Conservation (phyloP, 805 yeast species). For the Nakazawaea anatomiae region DNA sequence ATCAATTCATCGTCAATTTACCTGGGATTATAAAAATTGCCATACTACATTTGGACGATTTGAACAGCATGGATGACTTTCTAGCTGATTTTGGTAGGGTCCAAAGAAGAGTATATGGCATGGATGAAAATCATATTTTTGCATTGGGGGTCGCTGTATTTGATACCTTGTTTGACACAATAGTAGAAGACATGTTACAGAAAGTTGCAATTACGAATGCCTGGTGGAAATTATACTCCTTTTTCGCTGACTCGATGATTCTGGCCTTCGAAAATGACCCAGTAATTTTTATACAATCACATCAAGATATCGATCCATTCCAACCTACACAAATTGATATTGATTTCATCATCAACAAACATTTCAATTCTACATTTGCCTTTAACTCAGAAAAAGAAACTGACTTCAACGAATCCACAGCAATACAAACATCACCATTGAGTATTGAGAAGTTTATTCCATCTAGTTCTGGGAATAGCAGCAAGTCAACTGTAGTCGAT, state of each 20-base stretch:
- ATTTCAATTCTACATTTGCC: not conserved
- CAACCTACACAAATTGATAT: not conserved
- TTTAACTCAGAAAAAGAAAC: too few relatives aligned
- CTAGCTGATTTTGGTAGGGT: conserved; percentile 62
- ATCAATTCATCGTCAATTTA: conserved; percentile 73
- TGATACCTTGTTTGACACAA: conserved; percentile 40
- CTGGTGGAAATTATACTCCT: conserved; percentile 25
- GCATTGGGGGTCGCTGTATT: conserved; percentile 68
- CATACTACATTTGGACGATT: conserved; percentile 55
- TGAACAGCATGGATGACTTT: conserved; percentile 51
- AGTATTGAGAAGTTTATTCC: too few relatives aligned
- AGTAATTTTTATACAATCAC: not conserved
- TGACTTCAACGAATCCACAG: not conserved
- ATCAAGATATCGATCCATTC: conserved; percentile 2
- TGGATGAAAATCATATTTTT: conserved; percentile 61
- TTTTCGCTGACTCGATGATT: conserved; percentile 23
- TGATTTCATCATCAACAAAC: conserved; percentile 1
- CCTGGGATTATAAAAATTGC: conserved; percentile 72
- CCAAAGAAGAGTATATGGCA: conserved; percentile 68
- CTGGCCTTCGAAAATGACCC: conserved; percentile 19
- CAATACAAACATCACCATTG: too few relatives aligned
- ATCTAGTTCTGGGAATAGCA: too few relatives aligned
- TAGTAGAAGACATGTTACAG: not conserved
- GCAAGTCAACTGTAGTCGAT: not conserved
- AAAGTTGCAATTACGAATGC: conserved; percentile 1